Conservation (phyloP, 192 early-diverging fungal species). For the Coemansia sp. region DNA sequence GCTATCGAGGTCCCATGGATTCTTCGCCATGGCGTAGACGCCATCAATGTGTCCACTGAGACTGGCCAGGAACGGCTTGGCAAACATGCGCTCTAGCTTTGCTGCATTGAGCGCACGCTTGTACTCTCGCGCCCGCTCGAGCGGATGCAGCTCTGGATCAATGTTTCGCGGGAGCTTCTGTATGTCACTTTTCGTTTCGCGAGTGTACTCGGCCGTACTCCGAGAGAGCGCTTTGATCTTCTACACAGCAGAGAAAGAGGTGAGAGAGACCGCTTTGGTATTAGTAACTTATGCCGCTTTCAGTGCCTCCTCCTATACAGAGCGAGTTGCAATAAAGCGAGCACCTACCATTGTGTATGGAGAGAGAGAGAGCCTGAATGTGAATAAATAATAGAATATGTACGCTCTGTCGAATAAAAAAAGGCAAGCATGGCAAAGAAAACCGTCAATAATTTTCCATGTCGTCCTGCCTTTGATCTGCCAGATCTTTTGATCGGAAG, state of each 20-base stretch:
- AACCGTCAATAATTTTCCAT: background rate
- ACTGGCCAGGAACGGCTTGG: slow-evolving; percentile 94
- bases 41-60: slow-evolving; percentile 94
- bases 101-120: slow-evolving; percentile 91
- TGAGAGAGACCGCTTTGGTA: background rate
- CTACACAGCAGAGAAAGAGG: slow-evolving; percentile 52
- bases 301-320: background rate
- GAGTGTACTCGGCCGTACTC: slow-evolving; percentile 74
- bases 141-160: slow-evolving; percentile 89
- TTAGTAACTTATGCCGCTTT: background rate
- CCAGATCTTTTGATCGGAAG: background rate
- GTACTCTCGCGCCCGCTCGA: slow-evolving; percentile 95
- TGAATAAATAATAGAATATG: background rate
- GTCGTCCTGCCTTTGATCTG: background rate
- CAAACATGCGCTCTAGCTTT: slow-evolving; percentile 95
- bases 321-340: background rate
- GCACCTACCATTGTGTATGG: slow-evolving; percentile 6
- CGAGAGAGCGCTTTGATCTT: slow-evolving; percentile 96
- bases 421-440: background rate
- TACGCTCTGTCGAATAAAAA: background rate
- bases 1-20: slow-evolving; percentile 83
- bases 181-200: slow-evolving; percentile 85
- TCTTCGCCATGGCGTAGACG: slow-evolving; percentile 94
- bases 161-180: slow-evolving; percentile 88
- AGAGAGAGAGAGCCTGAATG: slow-evolving; percentile 3